Evolutionary conservation across 306 rosid species (phyloP).

Genomic region (Citrullus colocynthis): DNA sequence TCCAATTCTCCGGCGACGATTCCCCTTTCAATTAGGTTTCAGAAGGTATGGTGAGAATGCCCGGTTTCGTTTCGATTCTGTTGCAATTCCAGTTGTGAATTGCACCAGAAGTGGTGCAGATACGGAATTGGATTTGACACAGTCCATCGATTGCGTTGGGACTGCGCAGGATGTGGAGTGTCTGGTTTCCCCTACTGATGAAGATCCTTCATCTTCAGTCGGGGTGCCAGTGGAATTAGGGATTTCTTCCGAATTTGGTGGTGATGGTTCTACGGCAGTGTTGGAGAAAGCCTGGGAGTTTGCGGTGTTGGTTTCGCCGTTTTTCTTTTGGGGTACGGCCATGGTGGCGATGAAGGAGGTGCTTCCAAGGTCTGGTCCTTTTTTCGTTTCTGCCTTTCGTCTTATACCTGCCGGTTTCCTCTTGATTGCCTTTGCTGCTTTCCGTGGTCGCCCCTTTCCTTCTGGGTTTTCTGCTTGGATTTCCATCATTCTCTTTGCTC

Average conservation of each 20-base stretch:
- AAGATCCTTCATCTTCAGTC: not conserved
- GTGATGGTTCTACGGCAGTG: not conserved
- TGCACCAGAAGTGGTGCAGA: constrained; percentile 5
- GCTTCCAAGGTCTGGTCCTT: constrained; percentile 68
- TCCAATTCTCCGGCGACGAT: not conserved
- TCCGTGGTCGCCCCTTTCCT: constrained; percentile 56
- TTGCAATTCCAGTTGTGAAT: not conserved
- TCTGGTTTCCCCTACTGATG: constrained; percentile 9
- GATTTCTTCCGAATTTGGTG: not conserved
- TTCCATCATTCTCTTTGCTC: constrained; percentile 60
- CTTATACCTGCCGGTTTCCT: constrained; percentile 84
- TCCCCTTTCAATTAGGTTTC: not conserved
- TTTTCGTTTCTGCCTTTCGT: constrained; percentile 74
- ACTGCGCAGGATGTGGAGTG: constrained; percentile 69
- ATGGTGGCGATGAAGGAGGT: constrained; percentile 99
- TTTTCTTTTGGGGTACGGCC: constrained; percentile 96
- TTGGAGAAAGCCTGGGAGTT: constrained; percentile 38
- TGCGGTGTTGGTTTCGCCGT: constrained; percentile 72
- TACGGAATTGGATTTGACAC: constrained; percentile 10
- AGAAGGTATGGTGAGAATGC: not conserved
- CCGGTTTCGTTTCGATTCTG: not conserved
- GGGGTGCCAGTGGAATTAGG: not conserved
- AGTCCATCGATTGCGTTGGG: constrained; percentile 42
- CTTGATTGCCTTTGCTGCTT: constrained; percentile 64
- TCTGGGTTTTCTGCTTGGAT: constrained; percentile 73